These are phyloP conservation scores for Balakata baccata DNA, from an alignment of 345 rosid species.

Conservation along the genomic window DNA sequence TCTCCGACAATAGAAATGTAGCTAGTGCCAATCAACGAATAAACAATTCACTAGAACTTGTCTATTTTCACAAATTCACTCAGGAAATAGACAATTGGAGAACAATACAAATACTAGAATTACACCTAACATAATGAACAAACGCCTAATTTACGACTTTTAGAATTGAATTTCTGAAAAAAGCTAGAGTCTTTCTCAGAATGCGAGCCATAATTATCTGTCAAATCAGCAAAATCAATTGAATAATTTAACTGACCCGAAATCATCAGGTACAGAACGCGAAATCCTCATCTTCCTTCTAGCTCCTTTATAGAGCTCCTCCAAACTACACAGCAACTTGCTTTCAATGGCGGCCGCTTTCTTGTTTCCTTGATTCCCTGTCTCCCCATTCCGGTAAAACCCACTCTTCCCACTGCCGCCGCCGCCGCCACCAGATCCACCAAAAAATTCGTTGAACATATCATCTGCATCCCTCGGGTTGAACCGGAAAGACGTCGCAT, in stretches of 20 bases:
- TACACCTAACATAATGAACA: too few species aligned
- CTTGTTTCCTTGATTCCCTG: slow-evolving; percentile 34
- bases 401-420: slow-evolving; percentile 15
- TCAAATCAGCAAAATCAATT: not conserved
- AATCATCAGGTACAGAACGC: slow-evolving; percentile 28
- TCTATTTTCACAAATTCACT: too few species aligned
- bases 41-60: not conserved
- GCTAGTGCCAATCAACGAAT: not conserved
- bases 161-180: too few species aligned
- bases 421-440: slow-evolving; percentile 35
- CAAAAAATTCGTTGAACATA: slow-evolving; percentile 62
- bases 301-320: slow-evolving; percentile 28
- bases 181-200: not conserved
- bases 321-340: slow-evolving; percentile 20
- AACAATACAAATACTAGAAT: too few species aligned
- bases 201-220: not conserved
- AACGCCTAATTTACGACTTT: too few species aligned
- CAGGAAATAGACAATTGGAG: too few species aligned
- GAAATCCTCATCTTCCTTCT: slow-evolving; percentile 27
- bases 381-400: slow-evolving; percentile 17
- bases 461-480: slow-evolving; percentile 65
- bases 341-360: slow-evolving; percentile 24
- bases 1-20: not conserved
- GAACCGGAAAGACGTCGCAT: slow-evolving; percentile 37
- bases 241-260: slow-evolving; percentile 17